These are phyloP conservation scores for Fonsecaea monophora DNA, from an alignment of 2,329 filamentous ascomycete genomes.

Conservation along the genomic window DNA sequence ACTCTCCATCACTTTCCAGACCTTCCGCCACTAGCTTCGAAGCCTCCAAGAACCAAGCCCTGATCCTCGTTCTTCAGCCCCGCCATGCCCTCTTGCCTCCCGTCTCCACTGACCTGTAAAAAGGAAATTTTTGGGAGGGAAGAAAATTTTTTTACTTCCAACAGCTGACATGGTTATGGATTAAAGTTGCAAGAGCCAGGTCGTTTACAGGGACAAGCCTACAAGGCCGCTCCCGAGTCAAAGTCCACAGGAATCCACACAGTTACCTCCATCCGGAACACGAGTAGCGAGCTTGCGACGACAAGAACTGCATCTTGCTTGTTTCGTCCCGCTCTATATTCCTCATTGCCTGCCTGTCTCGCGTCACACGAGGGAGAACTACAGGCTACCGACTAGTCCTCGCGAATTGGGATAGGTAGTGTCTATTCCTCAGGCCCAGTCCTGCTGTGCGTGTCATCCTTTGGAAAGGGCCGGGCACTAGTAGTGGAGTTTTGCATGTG, in stretches of 20 bases:
- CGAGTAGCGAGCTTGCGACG: conserved; percentile 7
- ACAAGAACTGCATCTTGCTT: conserved; percentile 15
- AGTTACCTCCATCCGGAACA: neutral
- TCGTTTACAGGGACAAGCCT: neutral
- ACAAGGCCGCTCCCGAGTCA: conserved; percentile 1
- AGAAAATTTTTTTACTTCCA: conserved; percentile 2
- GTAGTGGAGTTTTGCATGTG: conserved; percentile 24
- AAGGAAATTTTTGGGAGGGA: neutral
- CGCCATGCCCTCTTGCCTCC: conserved; percentile 1
- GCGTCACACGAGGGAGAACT: conserved; percentile 17
- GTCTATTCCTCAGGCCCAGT: neutral
- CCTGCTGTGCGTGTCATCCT: conserved; percentile 8
- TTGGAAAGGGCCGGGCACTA: conserved; percentile 12
- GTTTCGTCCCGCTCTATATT: conserved; percentile 14
- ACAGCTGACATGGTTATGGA: conserved; percentile 9
- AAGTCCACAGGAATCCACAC: conserved; percentile 5
- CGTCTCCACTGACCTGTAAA: conserved; percentile 1
- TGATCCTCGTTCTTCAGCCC: conserved; percentile 2
- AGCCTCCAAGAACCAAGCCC: neutral
- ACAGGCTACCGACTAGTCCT: conserved; percentile 12
- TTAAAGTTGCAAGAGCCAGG: neutral
- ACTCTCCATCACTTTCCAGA: neutral
- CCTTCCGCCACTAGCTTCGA: conserved; percentile 3
- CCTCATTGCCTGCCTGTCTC: conserved; percentile 27
- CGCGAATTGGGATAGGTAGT: conserved; percentile 11